Base-by-base conservation (phyloP, 345 rosid species). In the Murraya koenigii region DNA sequence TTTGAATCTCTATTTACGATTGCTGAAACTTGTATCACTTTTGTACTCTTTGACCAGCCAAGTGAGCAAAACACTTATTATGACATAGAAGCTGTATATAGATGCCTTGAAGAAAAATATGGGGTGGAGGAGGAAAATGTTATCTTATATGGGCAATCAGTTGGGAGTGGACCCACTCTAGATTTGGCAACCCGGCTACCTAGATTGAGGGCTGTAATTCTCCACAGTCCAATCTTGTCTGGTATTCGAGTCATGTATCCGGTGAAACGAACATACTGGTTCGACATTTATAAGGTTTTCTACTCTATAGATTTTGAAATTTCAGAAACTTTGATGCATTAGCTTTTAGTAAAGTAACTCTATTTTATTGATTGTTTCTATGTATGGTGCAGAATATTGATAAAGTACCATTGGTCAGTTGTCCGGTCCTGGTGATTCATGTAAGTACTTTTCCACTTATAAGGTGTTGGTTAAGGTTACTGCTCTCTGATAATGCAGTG, bases 221-320 rank as follows among this genome's bases (percentile, higher is more conserved):
- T 95, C 65, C 99, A 95, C 83, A 95, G 98, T 78, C 94, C 99
- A 0, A 93, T 95, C 80, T 82, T 92, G 38, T 93, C 99, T 19
- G 97, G 99, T 71, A 89, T 93, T 49, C 88, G 99, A 68, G 99
- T 95, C 70, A 85, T 95, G 92, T 93, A 91, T 80, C 95, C 99
- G 3, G 98, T 95, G 69, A 95, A 92, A 77, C 85, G 90, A 69
- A 92, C 96, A 7, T 95, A 93, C 85, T 95, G 99, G 98, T 95
- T 95, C 26, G 98, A 95, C 86, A 95, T 93, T 70, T 95, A 90
- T 79, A 93, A 95, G 95, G 97, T 89, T 70, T 69, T 73, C 66
- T 3, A 49, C 30, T 20, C 30, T 33, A 13, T 61, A 15, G 6
- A 19, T 30, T 75, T 63, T 47, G 64, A 49, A 39, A 38, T 62